Evolutionary conservation across 2,329 filamentous ascomycete genomes (phyloP).

Genomic region (Fusarium humuli): DNA sequence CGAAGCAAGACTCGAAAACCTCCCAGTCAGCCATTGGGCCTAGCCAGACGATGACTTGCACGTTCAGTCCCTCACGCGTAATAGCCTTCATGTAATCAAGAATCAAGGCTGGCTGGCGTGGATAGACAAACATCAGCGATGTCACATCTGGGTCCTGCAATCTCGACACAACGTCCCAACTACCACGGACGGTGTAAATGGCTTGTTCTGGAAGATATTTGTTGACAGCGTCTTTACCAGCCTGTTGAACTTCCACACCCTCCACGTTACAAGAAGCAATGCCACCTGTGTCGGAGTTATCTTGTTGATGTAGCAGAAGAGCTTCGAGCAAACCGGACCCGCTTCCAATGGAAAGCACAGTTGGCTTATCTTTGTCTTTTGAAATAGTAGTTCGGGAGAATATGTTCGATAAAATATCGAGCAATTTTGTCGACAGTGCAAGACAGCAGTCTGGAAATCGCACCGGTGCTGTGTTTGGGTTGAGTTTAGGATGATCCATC

Average conservation of each 20-base stretch:
- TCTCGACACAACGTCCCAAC: constrained; percentile 47
- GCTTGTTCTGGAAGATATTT: constrained; percentile 46
- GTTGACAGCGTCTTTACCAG: constrained; percentile 31
- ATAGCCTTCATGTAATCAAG: constrained; percentile 42
- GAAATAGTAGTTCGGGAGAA: constrained; percentile 5
- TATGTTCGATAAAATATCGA: constrained; percentile 30
- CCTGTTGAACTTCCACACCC: constrained; percentile 46
- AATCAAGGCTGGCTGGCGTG: constrained; percentile 48
- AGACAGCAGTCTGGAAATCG: constrained; percentile 49
- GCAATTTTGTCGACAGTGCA: constrained; percentile 44
- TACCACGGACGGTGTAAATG: constrained; percentile 48
- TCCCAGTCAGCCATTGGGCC: constrained; percentile 46
- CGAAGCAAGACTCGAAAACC: constrained; percentile 41
- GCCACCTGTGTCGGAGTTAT: not conserved
- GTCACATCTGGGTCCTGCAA: constrained; percentile 39
- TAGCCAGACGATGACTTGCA: constrained; percentile 41
- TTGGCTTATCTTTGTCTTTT: constrained; percentile 11
- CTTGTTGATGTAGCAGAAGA: constrained; percentile 13
- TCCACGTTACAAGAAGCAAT: constrained; percentile 33
- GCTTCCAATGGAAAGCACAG: constrained; percentile 48
- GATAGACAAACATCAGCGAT: constrained; percentile 51
- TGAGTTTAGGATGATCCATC: constrained; percentile 36
- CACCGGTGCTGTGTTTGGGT: constrained; percentile 21
- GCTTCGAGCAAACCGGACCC: constrained; percentile 49
- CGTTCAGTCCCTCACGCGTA: not conserved